Percentiles rank a stretch among this genome's conserved stretches.
phyloP scores from a whole-genome alignment of 2,329 filamentous ascomycete species.

The Xylariomycetidae sp. region DNA sequence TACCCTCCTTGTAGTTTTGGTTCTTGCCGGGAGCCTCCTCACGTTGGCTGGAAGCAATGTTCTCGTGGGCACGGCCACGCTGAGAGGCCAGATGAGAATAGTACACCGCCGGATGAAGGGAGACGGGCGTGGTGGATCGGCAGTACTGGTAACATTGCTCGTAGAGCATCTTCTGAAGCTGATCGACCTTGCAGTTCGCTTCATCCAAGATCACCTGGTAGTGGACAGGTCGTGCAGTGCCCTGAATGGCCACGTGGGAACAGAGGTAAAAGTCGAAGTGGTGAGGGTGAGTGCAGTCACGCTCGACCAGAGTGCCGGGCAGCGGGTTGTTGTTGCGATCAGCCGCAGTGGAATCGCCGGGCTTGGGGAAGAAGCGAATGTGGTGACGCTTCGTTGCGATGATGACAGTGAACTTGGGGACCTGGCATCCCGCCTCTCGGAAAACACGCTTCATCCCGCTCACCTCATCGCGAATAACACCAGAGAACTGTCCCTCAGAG shows the following conservation, averaged over 20 bases:
- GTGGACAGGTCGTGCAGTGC: conserved; percentile 85
- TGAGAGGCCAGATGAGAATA: conserved; percentile 87
- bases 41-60: conserved; percentile 36
- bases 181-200: conserved; percentile 56
- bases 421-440: conserved; percentile 26
- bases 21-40: conserved; percentile 38
- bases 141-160: conserved; percentile 93
- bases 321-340: conserved; percentile 78
- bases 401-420: conserved; percentile 73
- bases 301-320: conserved; percentile 82
- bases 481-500: conserved; percentile 74
- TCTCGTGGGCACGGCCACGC: conserved; percentile 71
- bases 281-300: conserved; percentile 82
- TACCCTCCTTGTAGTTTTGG: too few relatives aligned
- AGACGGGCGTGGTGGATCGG: conserved; percentile 87
- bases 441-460: conserved; percentile 60
- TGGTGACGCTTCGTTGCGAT: conserved; percentile 93
- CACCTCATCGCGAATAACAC: conserved; percentile 77
- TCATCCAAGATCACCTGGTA: conserved; percentile 90
- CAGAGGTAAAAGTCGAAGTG: conserved; percentile 79
- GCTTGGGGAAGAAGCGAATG: conserved; percentile 80
- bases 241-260: conserved; percentile 73
- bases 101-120: conserved; percentile 83
- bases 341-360: conserved; percentile 35
- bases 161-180: conserved; percentile 84